Evolutionary conservation across 805 yeast species (phyloP).

Genomic region (Cyberlindnera mycetangii): DNA sequence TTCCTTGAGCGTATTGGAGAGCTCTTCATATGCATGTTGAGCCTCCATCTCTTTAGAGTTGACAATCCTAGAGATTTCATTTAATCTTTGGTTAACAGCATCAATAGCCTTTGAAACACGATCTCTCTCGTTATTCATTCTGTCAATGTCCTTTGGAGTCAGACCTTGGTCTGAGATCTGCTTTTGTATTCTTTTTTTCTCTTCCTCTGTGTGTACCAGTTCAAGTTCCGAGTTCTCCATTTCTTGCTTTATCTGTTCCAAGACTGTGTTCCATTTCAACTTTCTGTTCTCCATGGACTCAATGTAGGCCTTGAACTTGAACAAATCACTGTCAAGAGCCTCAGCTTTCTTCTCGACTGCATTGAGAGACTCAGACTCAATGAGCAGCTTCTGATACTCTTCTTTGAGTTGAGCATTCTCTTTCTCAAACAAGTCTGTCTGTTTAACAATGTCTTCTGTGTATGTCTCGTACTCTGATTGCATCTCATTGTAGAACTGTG

Average conservation of each 20-base stretch:
- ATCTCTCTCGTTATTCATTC: slow-evolving; percentile 60
- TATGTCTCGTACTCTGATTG: slow-evolving; percentile 51
- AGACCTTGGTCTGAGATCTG: slow-evolving; percentile 54
- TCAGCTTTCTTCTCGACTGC: slow-evolving; percentile 53
- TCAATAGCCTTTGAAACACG: slow-evolving; percentile 54
- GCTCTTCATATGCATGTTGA: slow-evolving; percentile 45
- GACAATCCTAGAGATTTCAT: slow-evolving; percentile 43
- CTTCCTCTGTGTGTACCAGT: slow-evolving; percentile 38
- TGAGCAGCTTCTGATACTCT: slow-evolving; percentile 40
- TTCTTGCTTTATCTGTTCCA: slow-evolving; percentile 57
- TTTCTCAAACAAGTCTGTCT: slow-evolving; percentile 38
- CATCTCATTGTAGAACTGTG: slow-evolving; percentile 52
- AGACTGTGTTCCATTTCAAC: slow-evolving; percentile 56
- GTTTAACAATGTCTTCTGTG: slow-evolving; percentile 45
- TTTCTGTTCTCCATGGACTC: slow-evolving; percentile 64
- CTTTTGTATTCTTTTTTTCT: slow-evolving; percentile 39
- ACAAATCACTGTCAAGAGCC: slow-evolving; percentile 68
- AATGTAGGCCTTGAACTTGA: slow-evolving; percentile 69
- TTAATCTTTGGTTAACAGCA: slow-evolving; percentile 38
- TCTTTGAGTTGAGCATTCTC: slow-evolving; percentile 40
- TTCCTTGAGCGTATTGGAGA: slow-evolving; percentile 50
- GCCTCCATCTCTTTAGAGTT: slow-evolving; percentile 49
- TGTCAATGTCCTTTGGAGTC: slow-evolving; percentile 60
- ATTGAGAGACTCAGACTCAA: slow-evolving; percentile 45
- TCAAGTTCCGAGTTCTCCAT: slow-evolving; percentile 43